Base-by-base conservation (phyloP, 805 yeast genomes). In the Millerago galiae region DNA sequence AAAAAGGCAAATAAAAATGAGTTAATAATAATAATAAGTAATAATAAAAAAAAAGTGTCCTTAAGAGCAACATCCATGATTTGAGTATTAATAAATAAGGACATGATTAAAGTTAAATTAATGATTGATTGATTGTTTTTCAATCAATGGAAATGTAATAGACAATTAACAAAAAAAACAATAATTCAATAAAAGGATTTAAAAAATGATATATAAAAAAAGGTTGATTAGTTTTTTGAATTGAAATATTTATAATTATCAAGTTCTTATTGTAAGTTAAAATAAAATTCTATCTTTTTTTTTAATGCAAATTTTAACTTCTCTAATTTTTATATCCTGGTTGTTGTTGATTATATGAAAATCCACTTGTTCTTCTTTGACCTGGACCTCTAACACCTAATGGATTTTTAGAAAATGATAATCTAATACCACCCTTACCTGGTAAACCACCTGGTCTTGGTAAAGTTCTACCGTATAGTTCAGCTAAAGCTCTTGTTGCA, bases 331-430 rank as follows among this genome's bases (percentile, higher is more conserved):
- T 45, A 40, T 35, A 38, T 14, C 38, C 41, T 14, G 37, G 36
- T 36, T 42, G 44, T 14, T 34, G 36, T 36, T 42, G 44, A 34
- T 17, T 40, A 18, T 31, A 39, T 16, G 54, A 43, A 39, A 53
- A 58, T 14, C 51, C 56, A 31, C 65, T 66, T 32, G 65, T 63
- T 55, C 72, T 62, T 59, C 71, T 63, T 50, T 63, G 71, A 24
- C 70, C 70, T 35, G 71, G 75, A 4, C 96, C 95, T 53, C 99
- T 78, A 4, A 93, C 99, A 33, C 99, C 99, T 52, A 93, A 74
- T 16, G 99, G 99, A 61, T 93, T 93, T 66, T 93, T 93, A 35
- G 96, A 87, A 59, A 90, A 93, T 41, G 96, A 85, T 46, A 93
- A 72, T 46, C 99, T 74, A 42, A 93, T 91, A 24, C 99, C 99